phyloP scores from a whole-genome alignment of 2,329 filamentous ascomycete species.

The Pezizomycotina sp. region DNA sequence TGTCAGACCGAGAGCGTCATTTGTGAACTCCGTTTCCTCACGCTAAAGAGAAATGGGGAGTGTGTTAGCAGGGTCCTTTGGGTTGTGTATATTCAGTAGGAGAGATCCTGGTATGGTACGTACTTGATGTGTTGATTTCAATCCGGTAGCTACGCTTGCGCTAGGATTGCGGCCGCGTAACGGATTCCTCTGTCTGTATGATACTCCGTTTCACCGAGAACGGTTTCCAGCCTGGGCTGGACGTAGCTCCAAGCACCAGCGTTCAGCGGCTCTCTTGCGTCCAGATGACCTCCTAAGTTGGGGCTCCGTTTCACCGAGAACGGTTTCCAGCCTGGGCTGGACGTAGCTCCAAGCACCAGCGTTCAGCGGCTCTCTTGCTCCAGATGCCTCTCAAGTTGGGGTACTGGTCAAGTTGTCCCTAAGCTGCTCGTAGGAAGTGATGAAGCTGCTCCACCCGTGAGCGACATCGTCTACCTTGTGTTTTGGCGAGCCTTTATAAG shows the following conservation, averaged over 20 bases:
- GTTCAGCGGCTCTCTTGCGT: conserved; percentile 90
- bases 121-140: conserved; percentile 56
- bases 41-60: no score
- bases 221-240: conserved; percentile 92
- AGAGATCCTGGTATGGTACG: no score
- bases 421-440: conserved; percentile 94
- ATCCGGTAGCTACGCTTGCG: conserved; percentile 80
- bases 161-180: conserved; percentile 93
- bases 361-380: conserved; percentile 91
- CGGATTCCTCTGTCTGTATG: conserved; percentile 91
- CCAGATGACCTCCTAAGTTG: conserved; percentile 98
- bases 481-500: conserved; percentile 77
- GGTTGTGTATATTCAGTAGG: no score
- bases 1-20: no score
- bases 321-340: conserved; percentile 92
- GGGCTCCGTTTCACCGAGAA: conserved; percentile 59
- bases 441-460: conserved; percentile 90
- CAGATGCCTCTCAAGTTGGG: no score
- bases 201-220: conserved; percentile 59
- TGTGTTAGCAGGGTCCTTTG: no score
- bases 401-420: conserved; percentile 94
- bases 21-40: no score
- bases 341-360: conserved; percentile 92
- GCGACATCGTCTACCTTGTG: conserved; percentile 80
- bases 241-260: conserved; percentile 92